These are phyloP conservation scores for Chrysopogon serrulatus DNA, from an alignment of 176 grass and related monocot genomes.

Conservation along the genomic window DNA sequence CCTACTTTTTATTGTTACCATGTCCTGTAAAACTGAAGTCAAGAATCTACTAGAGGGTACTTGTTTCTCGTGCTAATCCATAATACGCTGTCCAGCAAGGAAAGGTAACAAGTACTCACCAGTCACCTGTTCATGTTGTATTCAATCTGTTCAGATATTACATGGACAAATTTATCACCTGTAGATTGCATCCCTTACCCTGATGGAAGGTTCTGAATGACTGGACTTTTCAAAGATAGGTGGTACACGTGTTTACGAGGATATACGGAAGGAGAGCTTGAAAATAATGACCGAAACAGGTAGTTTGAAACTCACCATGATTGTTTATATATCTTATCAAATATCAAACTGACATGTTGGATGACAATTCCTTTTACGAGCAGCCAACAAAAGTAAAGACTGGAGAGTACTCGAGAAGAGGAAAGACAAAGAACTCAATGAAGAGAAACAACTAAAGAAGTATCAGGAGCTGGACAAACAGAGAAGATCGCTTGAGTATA, in stretches of 20 bases:
- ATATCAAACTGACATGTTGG: background rate
- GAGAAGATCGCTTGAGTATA: no score
- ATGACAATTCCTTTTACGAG: background rate
- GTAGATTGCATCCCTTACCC: constrained; percentile 91
- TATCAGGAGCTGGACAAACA: no score
- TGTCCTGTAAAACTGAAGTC: constrained; percentile 91
- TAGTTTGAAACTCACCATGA: constrained; percentile 19
- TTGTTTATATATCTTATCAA: background rate
- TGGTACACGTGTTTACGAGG: no score
- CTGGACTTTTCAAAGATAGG: no score
- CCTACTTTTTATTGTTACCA: constrained; percentile 7
- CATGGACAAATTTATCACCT: constrained; percentile 22
- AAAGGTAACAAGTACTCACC: constrained; percentile 48
- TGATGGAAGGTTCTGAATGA: no score
- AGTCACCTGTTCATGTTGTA: background rate
- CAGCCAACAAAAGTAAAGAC: constrained; percentile 96
- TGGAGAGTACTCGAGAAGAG: constrained; percentile 87
- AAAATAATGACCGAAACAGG: constrained; percentile 99
- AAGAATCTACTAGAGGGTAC: no score
- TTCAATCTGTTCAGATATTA: background rate
- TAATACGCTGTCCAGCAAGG: constrained; percentile 98
- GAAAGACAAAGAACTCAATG: no score
- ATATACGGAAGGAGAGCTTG: no score
- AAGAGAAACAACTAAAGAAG: constrained; percentile 98
- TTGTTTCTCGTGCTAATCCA: constrained; percentile 94